Evolutionary conservation across 1,139 yeast species (phyloP).

Genomic region (Protomyces lactucae-debilis): DNA sequence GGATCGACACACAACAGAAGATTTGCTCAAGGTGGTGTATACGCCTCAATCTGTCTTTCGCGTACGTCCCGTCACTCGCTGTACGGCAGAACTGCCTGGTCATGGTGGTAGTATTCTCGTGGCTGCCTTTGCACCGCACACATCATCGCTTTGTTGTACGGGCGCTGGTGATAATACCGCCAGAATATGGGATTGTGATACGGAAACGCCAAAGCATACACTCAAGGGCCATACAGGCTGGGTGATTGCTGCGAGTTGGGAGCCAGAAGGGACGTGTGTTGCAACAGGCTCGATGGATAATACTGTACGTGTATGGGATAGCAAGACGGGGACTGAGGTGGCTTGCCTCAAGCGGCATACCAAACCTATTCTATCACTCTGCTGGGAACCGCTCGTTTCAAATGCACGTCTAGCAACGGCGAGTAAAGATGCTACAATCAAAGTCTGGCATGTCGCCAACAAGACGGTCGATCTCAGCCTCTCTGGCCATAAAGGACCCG

Average conservation of each 20-base stretch:
- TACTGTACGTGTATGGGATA: conserved; percentile 77
- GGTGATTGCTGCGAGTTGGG: conserved; percentile 91
- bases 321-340: conserved; percentile 63
- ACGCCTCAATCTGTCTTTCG: conserved; percentile 95
- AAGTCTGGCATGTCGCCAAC: conserved; percentile 82
- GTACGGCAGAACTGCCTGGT: conserved; percentile 89
- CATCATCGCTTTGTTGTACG: conserved; percentile 72
- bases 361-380: conserved; percentile 81
- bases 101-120: conserved; percentile 92
- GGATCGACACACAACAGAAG: conserved; percentile 85
- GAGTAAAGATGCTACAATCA: conserved; percentile 85
- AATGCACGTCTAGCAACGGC: conserved; percentile 76
- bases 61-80: conserved; percentile 84
- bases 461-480: conserved; percentile 62
- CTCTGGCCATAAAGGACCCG: conserved; percentile 85
- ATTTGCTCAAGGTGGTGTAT: conserved; percentile 79
- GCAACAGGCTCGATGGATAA: conserved; percentile 98
- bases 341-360: conserved; percentile 71
- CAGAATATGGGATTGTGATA: conserved; percentile 93
- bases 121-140: conserved; percentile 88
- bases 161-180: conserved; percentile 99
- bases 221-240: conserved; percentile 83
- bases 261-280: conserved; percentile 82
- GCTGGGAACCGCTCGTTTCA: conserved; percentile 92
- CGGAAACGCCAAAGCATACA: conserved; percentile 82